Base-by-base conservation (phyloP, 129 eudicot species). In the Flaveria ramosissima region DNA sequence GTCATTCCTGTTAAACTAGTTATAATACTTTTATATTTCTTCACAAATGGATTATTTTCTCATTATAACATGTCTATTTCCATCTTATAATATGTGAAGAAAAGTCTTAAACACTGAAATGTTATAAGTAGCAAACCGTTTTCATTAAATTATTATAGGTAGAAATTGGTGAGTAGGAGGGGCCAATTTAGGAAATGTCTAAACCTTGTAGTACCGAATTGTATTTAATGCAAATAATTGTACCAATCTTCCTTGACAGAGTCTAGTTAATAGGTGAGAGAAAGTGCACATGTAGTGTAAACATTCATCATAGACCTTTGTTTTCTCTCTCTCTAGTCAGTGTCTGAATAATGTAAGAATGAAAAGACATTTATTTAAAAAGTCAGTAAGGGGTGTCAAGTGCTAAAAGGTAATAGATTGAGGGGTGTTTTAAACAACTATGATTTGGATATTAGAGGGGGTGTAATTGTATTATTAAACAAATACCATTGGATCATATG, bases 181-280 rank as follows among this genome's bases (percentile, higher is more conserved):
- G 84, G 56, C 80, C 84, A 80, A 67, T 56, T 74, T 46, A 55
- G 84, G 80, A 70, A 74, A 80, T 42, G 80, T 74, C 76, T 46
- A 74, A 73, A 74, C 45, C 60, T 73, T 59, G 42, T 50, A 74
- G 80, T 80, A 74, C 66, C 69, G 30, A 55, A 74, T 27, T 45
- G 80, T 74, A 74, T 68, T 80, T 80, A 80, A 73, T 66, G 80
- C 76, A 80, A 80, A 80, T 80, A 80, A 80, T 80, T 80, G 84
- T 80, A 80, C 84, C 36, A 80, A 56, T 36, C 47, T 69, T 70
- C 15, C 42, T 26, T 69, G 75, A 80, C 71, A 19, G 73, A 19
- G 68, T 71, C 68, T 78, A 78, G 80, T 80, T 74, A 80, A 43
- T 70, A 80, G 70, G 76, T 43, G 65, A 56, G 70, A 72, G 80